Conservation (phyloP, 2,329 filamentous ascomycete species). For the Plectosphaerella plurivora region DNA sequence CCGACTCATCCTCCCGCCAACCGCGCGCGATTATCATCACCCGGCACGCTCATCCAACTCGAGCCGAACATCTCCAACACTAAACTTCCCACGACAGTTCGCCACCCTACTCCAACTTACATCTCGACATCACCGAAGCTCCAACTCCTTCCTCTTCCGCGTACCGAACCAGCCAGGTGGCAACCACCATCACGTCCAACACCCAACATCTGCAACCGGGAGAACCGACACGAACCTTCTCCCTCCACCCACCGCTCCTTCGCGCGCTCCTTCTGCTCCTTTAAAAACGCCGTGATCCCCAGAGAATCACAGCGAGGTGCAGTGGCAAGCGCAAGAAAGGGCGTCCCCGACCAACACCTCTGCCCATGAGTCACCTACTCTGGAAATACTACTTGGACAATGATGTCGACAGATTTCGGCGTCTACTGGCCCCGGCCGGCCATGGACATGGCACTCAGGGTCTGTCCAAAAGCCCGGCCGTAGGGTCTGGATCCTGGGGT, state of each 20-base stretch:
- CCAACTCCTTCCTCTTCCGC: neutral
- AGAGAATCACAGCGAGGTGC: constrained; percentile 88
- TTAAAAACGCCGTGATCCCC: constrained; percentile 88
- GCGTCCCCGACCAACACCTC: constrained; percentile 20
- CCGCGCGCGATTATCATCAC: too few relatives aligned
- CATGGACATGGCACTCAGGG: constrained; percentile 53
- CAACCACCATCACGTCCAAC: constrained; percentile 3
- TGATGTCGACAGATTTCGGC: constrained; percentile 93
- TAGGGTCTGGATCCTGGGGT: constrained; percentile 17
- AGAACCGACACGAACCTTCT: constrained; percentile 3
- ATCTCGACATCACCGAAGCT: neutral
- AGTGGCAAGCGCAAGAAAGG: constrained; percentile 48
- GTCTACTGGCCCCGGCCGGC: constrained; percentile 72
- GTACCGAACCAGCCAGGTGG: constrained; percentile 7
- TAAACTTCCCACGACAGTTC: too few relatives aligned
- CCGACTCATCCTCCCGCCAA: neutral
- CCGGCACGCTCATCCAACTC: too few relatives aligned
- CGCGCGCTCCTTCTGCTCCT: constrained; percentile 51
- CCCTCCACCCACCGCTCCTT: constrained; percentile 15
- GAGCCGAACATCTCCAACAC: too few relatives aligned
- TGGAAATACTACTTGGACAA: constrained; percentile 97
- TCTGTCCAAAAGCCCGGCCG: constrained; percentile 43
- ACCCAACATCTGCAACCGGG: neutral
- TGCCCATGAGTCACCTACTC: constrained; percentile 90
- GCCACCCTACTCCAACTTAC: too few relatives aligned